A percentile compares a stretch with the other conserved stretches of the same genome.
These are phyloP conservation scores for Termitomyces sp. DNA, from an alignment of 1,284 basidiomycete species.

Conservation along the genomic window DNA sequence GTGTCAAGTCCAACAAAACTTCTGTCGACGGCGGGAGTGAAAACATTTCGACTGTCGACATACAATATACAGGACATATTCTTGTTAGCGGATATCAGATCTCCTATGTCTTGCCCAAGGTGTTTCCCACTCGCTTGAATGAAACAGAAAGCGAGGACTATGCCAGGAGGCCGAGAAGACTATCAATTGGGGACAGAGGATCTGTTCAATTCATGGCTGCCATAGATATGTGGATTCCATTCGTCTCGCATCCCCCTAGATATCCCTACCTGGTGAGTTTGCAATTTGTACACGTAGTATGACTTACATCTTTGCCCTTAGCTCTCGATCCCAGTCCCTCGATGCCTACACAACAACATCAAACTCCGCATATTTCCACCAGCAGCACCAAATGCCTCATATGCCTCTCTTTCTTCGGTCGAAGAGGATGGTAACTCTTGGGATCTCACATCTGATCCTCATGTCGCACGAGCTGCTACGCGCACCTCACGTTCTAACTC, in stretches of 20 bases:
- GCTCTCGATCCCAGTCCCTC: constrained; percentile 70
- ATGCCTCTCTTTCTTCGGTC: constrained; percentile 68
- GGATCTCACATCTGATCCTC: constrained; percentile 74
- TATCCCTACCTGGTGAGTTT: constrained; percentile 63
- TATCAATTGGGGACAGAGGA: constrained; percentile 54
- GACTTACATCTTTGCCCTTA: constrained; percentile 23
- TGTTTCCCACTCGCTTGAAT: constrained; percentile 45
- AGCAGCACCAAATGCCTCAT: constrained; percentile 48
- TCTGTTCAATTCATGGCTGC: constrained; percentile 71
- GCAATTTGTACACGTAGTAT: background rate
- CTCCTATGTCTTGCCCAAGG: constrained; percentile 70
- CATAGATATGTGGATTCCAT: constrained; percentile 71
- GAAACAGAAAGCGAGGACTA: constrained; percentile 25
- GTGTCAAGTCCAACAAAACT: constrained; percentile 20
- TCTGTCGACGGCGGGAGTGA: constrained; percentile 16
- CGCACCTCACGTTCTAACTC: constrained; percentile 50
- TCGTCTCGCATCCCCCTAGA: constrained; percentile 56
- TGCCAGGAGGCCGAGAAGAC: constrained; percentile 35
- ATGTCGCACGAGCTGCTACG: constrained; percentile 51
- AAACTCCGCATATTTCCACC: constrained; percentile 69
- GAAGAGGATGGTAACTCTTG: constrained; percentile 64
- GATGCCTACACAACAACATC: constrained; percentile 71
- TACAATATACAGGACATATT: constrained; percentile 66
- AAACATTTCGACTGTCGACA: constrained; percentile 44
- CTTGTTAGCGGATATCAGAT: constrained; percentile 72